phyloP scores from a whole-genome alignment of 108 stramenopile species.

The Schizochytrium sp. region DNA sequence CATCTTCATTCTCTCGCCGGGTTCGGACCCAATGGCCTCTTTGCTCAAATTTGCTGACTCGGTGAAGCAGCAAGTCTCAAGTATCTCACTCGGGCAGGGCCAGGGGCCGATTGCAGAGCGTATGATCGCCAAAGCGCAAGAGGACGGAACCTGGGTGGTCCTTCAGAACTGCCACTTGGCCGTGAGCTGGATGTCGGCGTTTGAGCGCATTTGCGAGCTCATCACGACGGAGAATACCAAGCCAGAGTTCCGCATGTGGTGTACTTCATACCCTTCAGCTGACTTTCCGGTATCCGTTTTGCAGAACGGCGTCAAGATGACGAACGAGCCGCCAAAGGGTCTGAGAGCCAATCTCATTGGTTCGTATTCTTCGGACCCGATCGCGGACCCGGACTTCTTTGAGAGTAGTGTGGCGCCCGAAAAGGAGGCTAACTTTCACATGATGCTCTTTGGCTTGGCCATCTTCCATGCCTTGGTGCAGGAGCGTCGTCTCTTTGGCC shows the following conservation, averaged over 20 bases:
- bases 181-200: conserved; percentile 49
- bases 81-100: conserved; percentile 53
- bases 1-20: conserved; percentile 51
- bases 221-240: conserved; percentile 38
- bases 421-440: conserved; percentile 32
- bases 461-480: conserved; percentile 60
- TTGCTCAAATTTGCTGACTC: conserved; percentile 46
- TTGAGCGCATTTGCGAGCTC: conserved; percentile 45
- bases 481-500: conserved; percentile 55
- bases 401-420: conserved; percentile 2
- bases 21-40: conserved; percentile 54
- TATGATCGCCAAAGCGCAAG: conserved; percentile 36
- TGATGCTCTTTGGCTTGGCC: conserved; percentile 48
- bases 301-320: conserved; percentile 67
- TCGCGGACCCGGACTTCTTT: conserved; percentile 46
- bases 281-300: conserved; percentile 59
- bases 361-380: conserved; percentile 42
- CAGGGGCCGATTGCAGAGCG: conserved; percentile 51
- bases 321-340: conserved; percentile 61
- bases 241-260: conserved; percentile 54
- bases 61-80: conserved; percentile 33
- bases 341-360: conserved; percentile 45
- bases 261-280: conserved; percentile 48
- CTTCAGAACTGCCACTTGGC: conserved; percentile 58
- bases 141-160: conserved; percentile 55